Evolutionary conservation across 2,329 filamentous ascomycete species (phyloP), one percentile per base, ranked within the genome.

Genomic region (Leptodontidium sp.): DNA sequence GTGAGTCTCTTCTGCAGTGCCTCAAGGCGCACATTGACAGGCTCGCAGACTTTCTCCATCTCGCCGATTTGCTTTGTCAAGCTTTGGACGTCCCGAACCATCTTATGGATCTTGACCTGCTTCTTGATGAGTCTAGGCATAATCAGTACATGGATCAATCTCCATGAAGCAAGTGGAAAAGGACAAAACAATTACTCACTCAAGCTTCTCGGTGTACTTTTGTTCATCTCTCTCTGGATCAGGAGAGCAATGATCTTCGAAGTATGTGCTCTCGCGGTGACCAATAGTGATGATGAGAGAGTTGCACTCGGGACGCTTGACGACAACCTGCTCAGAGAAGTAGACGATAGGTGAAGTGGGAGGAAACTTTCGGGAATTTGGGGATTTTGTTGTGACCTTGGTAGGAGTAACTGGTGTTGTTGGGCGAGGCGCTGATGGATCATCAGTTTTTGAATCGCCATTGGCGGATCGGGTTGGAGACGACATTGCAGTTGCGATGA

Each of bases 161-260:
- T 49, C 3, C 9, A 26, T 38, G 14, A 9, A 38, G 4, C 9
- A 11, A 32, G 52, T 38, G 29, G 15, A 57, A 26, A 6, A 26
- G 17, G 2, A 21, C 4, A 14, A n/a, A 35, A n/a, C 3, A 4
- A 11, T 4, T 15, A 17, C 35, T 45, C 26, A 59, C 57, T 59
- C 57, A 59, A 59, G 57, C 57, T 59, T 59, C 38, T 59, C 57
- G 4, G 35, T 59, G 43, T 62, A 50, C 59, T 49, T 62, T 26
- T 49, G 12, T 14, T 49, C 24, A 14, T 62, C 59, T 38, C 45
- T 35, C 43, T 62, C 43, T 17, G 45, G 59, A 9, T 62, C 26
- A 12, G 24, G 2, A 14, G 59, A 49, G 26, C 24, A 62, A 21
- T 62, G 17, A 6, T 62, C 59, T 8, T 62, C 59, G 43, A 32